Evolutionary conservation across 768 basidiomycete genomes (phyloP), one percentile per base, ranked within the genome.

Genomic region (Thelephora ganbajun): DNA sequence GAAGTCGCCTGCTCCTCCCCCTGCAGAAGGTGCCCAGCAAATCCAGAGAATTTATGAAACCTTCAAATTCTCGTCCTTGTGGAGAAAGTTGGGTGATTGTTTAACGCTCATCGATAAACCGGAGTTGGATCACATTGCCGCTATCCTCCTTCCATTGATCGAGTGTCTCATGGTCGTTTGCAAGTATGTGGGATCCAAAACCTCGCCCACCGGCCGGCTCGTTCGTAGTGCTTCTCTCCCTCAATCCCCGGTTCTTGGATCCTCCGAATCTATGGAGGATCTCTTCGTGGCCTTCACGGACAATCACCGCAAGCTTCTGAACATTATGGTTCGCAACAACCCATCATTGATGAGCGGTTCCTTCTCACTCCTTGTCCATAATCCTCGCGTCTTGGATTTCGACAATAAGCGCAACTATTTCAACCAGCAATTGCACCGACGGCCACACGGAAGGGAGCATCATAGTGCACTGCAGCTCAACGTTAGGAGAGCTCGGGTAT

Each of bases 331-430:
- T 26, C 84, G 96, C 53, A 97, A 93, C 63, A 98, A 98, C 60
- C 96, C 96, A 2, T 91, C 93, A 0, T 65, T 99, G 36, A 93
- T 99, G 87, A 90, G 89, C 56, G 96, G 96, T 11, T 97, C 94
- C 1, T 99, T 99, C 73, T 91, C 93, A 13, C 73, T 99, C 1
- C 71, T 99, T 53, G 86, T 99, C 42, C 82, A 93, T 66, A 99
- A 99, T 57, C 83, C 96, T 43, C 81, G 90, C 26, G 92, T 98
- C 19, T 76, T 99, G 48, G 96, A 98, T 70, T 98, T 98, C 60
- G 96, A 98, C 71, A 98, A 98, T 79, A 99, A 99, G 69, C 80
- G 96, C 33, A 94, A 93, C 59, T 93, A 90, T 66, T 92, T 92
- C 68, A 81, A 75, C 37, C 91, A 94, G 61, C 90, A 93, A 60